Evolutionary conservation across 164 flowering plant genomes (phyloP).

Genomic region (Saururus chinensis): DNA sequence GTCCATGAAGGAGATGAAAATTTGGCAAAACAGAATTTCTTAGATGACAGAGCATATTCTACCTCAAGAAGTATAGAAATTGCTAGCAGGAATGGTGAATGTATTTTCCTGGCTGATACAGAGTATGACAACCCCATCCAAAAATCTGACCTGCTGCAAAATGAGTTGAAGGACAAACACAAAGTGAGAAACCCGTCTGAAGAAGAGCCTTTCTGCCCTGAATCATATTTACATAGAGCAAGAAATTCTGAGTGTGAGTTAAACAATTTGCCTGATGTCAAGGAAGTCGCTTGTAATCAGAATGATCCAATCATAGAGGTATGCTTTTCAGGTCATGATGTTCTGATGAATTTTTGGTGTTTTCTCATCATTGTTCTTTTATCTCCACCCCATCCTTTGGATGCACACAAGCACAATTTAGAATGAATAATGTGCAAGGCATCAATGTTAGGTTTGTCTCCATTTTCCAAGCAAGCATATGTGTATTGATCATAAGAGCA

Average conservation of each 20-base stretch:
- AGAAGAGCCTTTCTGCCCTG: conserved; percentile 9
- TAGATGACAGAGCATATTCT: conserved; percentile 13
- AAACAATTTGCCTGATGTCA: too few relatives aligned
- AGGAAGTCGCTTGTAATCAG: conserved; percentile 2
- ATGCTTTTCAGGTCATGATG: conserved; percentile 3
- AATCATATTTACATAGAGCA: background rate
- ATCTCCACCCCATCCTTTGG: background rate
- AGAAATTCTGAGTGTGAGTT: too few relatives aligned
- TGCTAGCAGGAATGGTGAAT: conserved; percentile 16
- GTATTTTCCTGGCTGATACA: conserved; percentile 6
- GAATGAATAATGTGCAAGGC: too few relatives aligned
- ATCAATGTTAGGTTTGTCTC: too few relatives aligned
- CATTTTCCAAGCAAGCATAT: too few relatives aligned
- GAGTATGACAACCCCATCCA: conserved; percentile 9
- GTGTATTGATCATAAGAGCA: too few relatives aligned
- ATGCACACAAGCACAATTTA: background rate
- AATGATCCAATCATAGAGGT: conserved; percentile 26
- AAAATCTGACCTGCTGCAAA: conserved; percentile 12
- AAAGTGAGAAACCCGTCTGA: conserved; percentile 16
- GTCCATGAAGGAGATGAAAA: conserved; percentile 11
- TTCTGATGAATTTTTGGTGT: background rate
- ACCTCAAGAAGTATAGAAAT: conserved; percentile 18
- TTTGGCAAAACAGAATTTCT: conserved; percentile 9
- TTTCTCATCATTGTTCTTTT: background rate
- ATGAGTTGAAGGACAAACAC: conserved; percentile 8